Evolutionary conservation across 805 yeast genomes (phyloP).

Genomic region (Hyphopichia homilentoma): DNA sequence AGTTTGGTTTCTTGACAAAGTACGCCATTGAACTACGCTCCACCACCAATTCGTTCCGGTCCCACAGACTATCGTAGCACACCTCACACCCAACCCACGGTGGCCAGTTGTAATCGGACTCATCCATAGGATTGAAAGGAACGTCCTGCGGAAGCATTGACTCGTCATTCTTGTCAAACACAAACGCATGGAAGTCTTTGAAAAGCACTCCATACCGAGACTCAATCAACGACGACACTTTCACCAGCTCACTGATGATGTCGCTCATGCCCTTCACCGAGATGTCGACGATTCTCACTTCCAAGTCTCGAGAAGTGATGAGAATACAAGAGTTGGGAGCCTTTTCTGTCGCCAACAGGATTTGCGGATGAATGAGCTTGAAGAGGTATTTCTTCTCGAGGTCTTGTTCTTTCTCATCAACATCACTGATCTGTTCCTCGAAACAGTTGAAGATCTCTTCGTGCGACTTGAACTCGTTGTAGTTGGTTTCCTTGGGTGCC

Average conservation of each 20-base stretch:
- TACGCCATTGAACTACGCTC: conserved; percentile 40
- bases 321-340: conserved; percentile 48
- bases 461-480: conserved; percentile 14
- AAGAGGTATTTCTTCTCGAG: conserved; percentile 57
- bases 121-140: conserved; percentile 54
- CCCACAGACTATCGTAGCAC: conserved; percentile 46
- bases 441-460: conserved; percentile 28
- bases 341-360: conserved; percentile 55
- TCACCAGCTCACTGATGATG: conserved; percentile 28
- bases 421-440: conserved; percentile 47
- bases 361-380: conserved; percentile 75
- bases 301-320: conserved; percentile 56
- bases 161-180: conserved; percentile 36
- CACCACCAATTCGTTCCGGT: conserved; percentile 25
- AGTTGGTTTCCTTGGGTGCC: conserved; percentile 11
- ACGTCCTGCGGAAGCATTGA: conserved; percentile 30
- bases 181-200: conserved; percentile 54
- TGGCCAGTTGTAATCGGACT: conserved; percentile 68
- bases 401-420: conserved; percentile 37
- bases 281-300: conserved; percentile 46
- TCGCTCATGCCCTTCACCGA: conserved; percentile 39
- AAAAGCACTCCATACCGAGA: conserved; percentile 53
- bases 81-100: conserved; percentile 81
- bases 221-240: conserved; percentile 44
- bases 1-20: conserved; percentile 49